These are phyloP conservation scores for Athelia psychrophila DNA, from an alignment of 1,284 basidiomycete genomes.

Conservation along the genomic window DNA sequence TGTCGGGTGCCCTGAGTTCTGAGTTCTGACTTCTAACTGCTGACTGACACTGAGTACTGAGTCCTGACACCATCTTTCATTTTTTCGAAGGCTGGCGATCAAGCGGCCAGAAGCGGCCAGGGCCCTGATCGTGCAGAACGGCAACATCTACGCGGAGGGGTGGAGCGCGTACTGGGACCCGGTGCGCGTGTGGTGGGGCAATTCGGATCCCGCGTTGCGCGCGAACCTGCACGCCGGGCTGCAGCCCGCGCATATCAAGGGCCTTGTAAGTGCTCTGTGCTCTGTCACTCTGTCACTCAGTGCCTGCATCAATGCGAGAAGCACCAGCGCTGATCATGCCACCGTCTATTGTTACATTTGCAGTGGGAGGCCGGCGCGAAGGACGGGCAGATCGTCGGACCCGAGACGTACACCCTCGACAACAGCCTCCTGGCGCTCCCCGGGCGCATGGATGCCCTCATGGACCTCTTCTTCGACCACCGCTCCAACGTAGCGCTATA, in stretches of 20 bases:
- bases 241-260: not conserved
- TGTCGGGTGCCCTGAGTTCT: no score
- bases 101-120: not conserved
- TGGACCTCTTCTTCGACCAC: conserved; percentile 1
- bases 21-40: no score
- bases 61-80: not conserved
- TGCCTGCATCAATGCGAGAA: no score
- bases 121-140: not conserved
- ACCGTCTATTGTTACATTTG: not conserved
- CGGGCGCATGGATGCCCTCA: not conserved
- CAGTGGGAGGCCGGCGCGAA: not conserved
- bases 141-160: not conserved
- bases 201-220: not conserved
- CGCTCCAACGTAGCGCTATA: not conserved
- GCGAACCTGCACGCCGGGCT: not conserved
- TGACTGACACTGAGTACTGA: no score
- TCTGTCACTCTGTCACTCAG: not conserved
- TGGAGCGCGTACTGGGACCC: not conserved
- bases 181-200: not conserved
- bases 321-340: no score
- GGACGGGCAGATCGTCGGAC: not conserved
- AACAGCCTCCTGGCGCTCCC: not conserved
- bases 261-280: conserved; percentile 1
- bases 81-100: not conserved
- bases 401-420: not conserved